Percentiles rank a stretch among this genome's conserved stretches.
These are phyloP conservation scores for Yarrowia porcina DNA, from an alignment of 805 yeast species.

Conservation along the genomic window DNA sequence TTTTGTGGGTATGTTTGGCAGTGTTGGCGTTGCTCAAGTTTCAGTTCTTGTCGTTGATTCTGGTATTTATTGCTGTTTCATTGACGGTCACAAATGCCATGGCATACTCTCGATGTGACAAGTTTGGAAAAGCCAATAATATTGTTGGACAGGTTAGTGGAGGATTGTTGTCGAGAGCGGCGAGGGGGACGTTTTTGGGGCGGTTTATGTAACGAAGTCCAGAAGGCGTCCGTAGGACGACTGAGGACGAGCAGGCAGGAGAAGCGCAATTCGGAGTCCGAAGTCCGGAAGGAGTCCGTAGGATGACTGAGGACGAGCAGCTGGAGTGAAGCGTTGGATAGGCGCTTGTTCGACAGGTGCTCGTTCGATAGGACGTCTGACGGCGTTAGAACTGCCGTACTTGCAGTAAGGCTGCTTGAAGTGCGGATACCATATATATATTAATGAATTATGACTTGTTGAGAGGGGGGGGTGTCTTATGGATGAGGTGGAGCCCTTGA, in stretches of 20 bases:
- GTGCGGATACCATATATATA: neutral
- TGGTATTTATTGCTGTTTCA: constrained; percentile 60
- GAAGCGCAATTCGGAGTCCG: no score
- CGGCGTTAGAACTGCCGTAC: no score
- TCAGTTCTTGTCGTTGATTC: constrained; percentile 54
- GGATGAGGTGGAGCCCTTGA: no score
- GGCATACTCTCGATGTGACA: constrained; percentile 90
- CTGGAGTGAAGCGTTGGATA: no score
- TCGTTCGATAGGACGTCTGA: no score
- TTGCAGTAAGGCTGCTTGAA: no score
- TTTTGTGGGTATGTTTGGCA: constrained; percentile 70
- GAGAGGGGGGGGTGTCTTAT: no score
- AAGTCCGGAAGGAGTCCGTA: no score
- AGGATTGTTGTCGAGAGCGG: constrained; percentile 25
- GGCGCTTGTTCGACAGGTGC: no score
- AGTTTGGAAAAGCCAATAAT: constrained; percentile 78
- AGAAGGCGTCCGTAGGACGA: no score
- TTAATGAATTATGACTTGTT: neutral
- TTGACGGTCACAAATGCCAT: constrained; percentile 78
- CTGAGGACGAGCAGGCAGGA: no score
- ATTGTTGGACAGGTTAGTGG: constrained; percentile 47
- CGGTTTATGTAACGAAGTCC: neutral
- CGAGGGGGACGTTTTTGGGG: constrained; percentile 1
- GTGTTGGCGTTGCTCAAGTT: constrained; percentile 74
- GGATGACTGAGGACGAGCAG: no score